Evolutionary conservation across 257 asterid species (phyloP).

Genomic region (Fraxinus quadrangulata): DNA sequence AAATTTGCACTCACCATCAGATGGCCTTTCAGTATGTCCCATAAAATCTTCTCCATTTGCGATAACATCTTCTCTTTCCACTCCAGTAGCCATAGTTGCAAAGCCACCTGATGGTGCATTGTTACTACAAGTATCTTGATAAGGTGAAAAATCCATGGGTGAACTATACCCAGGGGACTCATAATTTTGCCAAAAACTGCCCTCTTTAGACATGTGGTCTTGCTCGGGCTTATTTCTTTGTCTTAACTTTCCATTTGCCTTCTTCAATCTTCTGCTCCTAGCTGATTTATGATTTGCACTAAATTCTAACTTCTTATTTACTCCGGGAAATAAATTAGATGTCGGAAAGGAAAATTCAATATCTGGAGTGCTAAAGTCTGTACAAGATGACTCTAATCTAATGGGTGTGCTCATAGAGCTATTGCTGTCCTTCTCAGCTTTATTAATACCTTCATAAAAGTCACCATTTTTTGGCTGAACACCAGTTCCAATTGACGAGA

Average conservation of each 20-base stretch:
- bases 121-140: conserved; percentile 35
- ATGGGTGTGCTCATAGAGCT: conserved; percentile 35
- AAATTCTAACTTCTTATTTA: conserved; percentile 35
- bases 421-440: conserved; percentile 43
- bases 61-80: conserved; percentile 31
- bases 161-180: conserved; percentile 68
- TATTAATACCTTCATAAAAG: conserved; percentile 28
- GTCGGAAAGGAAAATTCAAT: conserved; percentile 41
- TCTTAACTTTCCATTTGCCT: conserved; percentile 52
- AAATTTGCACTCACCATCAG: conserved; percentile 35
- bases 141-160: conserved; percentile 96
- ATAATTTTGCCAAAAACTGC: conserved; percentile 34
- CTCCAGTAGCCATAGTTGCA: conserved; percentile 31
- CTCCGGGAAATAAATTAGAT: conserved; percentile 33
- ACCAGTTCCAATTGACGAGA: conserved; percentile 31
- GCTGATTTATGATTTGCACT: conserved; percentile 38
- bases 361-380: conserved; percentile 43
- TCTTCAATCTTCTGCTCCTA: conserved; percentile 51
- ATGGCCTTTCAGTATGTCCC: conserved; percentile 34
- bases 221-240: conserved; percentile 42
- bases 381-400: conserved; percentile 38
- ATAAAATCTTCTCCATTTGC: conserved; percentile 26
- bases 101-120: conserved; percentile 33
- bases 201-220: conserved; percentile 34
- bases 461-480: conserved; percentile 29